These are phyloP conservation scores for Lichtheimia hyalospora DNA, from an alignment of 371 early-diverging fungal genomes.

Conservation along the genomic window DNA sequence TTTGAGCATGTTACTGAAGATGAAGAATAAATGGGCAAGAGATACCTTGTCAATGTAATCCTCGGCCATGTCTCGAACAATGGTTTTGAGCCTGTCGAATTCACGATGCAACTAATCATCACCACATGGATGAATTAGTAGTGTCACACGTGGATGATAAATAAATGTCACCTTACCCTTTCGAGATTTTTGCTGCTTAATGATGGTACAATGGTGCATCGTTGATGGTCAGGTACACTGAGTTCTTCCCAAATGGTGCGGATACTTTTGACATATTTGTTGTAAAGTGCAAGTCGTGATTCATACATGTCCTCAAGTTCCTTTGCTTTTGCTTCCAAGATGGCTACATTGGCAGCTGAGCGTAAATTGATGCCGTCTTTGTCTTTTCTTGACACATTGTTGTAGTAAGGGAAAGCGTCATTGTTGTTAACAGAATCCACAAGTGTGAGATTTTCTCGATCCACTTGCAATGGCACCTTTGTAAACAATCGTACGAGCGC, in stretches of 20 bases:
- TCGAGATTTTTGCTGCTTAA: slow-evolving; percentile 10
- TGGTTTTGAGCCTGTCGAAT: slow-evolving; percentile 27
- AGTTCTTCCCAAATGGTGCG: slow-evolving; percentile 20
- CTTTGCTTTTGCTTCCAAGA: slow-evolving; percentile 4
- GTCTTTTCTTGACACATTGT: not conserved
- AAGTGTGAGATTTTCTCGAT: no score
- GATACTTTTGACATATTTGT: slow-evolving; percentile 19
- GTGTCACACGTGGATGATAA: not conserved
- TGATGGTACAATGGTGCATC: slow-evolving; percentile 13
- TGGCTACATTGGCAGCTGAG: not conserved
- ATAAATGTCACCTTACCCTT: slow-evolving; percentile 10
- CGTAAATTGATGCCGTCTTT: slow-evolving; percentile 4
- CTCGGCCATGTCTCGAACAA: slow-evolving; percentile 30
- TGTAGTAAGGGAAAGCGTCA: not conserved
- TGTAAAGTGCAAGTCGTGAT: slow-evolving; percentile 12
- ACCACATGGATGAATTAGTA: not conserved
- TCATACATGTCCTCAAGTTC: slow-evolving; percentile 8
- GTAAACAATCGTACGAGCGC: slow-evolving; percentile 3
- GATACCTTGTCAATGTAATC: slow-evolving; percentile 41
- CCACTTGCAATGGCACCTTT: no score
- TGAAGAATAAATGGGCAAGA: not conserved
- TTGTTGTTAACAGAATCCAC: no score
- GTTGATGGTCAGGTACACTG: slow-evolving; percentile 10
- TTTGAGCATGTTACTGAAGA: not conserved
- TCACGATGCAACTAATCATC: slow-evolving; percentile 15